Evolutionary conservation across 352 stramenopile genomes (phyloP), one percentile per base, ranked within the genome.

Genomic region (Phytophthora colocasiae): DNA sequence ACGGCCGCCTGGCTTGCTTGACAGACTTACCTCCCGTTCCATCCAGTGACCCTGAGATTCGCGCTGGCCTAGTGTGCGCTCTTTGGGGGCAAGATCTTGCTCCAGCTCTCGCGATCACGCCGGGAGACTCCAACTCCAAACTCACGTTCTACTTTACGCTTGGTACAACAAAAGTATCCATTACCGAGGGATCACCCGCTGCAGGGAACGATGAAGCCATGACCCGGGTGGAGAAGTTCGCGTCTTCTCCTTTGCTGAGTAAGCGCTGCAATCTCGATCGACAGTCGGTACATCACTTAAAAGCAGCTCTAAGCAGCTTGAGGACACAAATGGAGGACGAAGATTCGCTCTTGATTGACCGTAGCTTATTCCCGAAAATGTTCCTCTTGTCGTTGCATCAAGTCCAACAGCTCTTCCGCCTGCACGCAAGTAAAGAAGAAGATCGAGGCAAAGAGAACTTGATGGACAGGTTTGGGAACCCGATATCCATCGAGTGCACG

Each of bases 261-360:
- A 87, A 83, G 44, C 73, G 66, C 8, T 29, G 48, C 41, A 66
- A 73, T 2, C n/a, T 91, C 4, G 41, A 74, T 9, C 71, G 77
- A 12, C 36, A 48, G 7, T 48, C 53, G 12, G 40, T 92, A 29
- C 57, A 63, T 32, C 17, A 44, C 17, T 62, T 91, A 36, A 68
- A 76, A 46, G 24, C 58, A 1, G 45, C 64, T 6, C 54, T 91
- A 34, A 89, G 80, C 17, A 67, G 38, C 1, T 69, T 92, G 27
- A 76, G 83, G 27, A 73, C 74, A 8, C 57, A 85, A 22, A 88
- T 93, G 72, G 83, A 92, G 53, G 80, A 93, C 44, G 73, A 86
- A 46, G 67, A 80, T 8, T 92, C 80, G 12, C 57, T 92, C n/a
- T 41, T 87, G 4, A 71, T 84, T 36, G 73, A 91, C 40, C 71